A percentile compares a stretch with the other conserved stretches of the same genome.
phyloP scores from a whole-genome alignment of 805 yeast genomes.

The Jamesozyma hellenica region DNA sequence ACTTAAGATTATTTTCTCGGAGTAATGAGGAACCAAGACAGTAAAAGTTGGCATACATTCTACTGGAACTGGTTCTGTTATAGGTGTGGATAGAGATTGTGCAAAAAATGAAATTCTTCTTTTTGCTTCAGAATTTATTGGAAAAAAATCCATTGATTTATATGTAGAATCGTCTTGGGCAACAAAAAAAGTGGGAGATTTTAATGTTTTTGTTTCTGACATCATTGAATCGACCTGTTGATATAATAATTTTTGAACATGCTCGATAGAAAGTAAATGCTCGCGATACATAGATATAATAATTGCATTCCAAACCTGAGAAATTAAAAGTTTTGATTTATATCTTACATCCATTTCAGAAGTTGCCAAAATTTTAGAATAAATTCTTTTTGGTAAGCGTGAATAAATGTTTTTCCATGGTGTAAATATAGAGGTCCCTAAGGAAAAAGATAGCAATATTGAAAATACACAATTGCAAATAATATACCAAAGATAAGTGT shows the following conservation, averaged over 20 bases:
- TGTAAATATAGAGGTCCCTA: conserved; percentile 78
- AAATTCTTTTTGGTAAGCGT: conserved; percentile 64
- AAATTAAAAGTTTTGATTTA: conserved; percentile 46
- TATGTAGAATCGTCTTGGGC: conserved; percentile 72
- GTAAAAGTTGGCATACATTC: conserved; percentile 71
- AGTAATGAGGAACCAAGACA: conserved; percentile 78
- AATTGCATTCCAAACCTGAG: conserved; percentile 79
- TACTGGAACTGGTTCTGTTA: conserved; percentile 60
- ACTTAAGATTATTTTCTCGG: conserved; percentile 69
- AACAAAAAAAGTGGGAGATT: conserved; percentile 70
- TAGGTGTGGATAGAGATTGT: conserved; percentile 77
- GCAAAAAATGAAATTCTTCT: conserved; percentile 83
- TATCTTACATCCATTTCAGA: conserved; percentile 38
- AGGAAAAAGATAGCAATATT: conserved; percentile 55
- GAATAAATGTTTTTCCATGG: conserved; percentile 81
- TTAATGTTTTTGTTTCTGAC: conserved; percentile 35
- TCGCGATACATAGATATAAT: conserved; percentile 74
- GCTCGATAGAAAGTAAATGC: conserved; percentile 64
- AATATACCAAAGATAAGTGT: conserved; percentile 79
- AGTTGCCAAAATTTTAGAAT: conserved; percentile 54
- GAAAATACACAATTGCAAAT: conserved; percentile 70
- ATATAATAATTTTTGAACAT: conserved; percentile 56
- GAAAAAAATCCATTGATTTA: conserved; percentile 43
- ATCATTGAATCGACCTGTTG: conserved; percentile 35
- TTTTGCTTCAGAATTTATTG: conserved; percentile 63